These are phyloP conservation scores for Lepiota venenata DNA, from an alignment of 768 basidiomycete species.

Conservation along the genomic window DNA sequence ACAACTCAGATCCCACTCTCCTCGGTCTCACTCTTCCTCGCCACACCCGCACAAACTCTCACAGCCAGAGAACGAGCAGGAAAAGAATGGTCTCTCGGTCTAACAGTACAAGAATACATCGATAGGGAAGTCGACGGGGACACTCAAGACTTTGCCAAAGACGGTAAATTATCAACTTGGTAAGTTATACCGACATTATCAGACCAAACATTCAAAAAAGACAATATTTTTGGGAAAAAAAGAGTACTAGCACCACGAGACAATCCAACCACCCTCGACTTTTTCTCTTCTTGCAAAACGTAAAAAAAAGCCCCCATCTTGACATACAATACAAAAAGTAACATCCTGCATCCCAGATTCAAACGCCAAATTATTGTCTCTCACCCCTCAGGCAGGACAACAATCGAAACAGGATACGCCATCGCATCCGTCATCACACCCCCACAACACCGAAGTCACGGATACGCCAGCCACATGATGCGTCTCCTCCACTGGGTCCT, in stretches of 20 bases:
- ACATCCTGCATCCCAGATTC: not conserved
- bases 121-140: conserved; percentile 36
- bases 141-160: conserved; percentile 34
- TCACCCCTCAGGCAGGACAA: not conserved
- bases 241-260: conserved; percentile 58
- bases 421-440: conserved; percentile 59
- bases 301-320: conserved; percentile 23
- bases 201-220: not conserved
- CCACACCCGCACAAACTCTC: too few species aligned
- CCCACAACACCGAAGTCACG: conserved; percentile 42
- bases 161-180: conserved; percentile 50
- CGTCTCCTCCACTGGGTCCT: conserved; percentile 47
- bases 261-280: conserved; percentile 46
- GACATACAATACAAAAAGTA: too few species aligned
- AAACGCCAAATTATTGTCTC: conserved; percentile 7
- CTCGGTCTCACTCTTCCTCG: too few species aligned
- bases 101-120: conserved; percentile 42
- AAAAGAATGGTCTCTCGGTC: conserved; percentile 37
- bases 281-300: conserved; percentile 62
- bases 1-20: too few species aligned
- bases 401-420: conserved; percentile 42
- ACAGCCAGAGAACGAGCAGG: too few species aligned
- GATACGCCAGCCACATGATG: conserved; percentile 64
- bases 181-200: conserved; percentile 17
- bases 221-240: not conserved